Base-by-base conservation (phyloP, 345 rosid genomes). In the Acer yangbiense region DNA sequence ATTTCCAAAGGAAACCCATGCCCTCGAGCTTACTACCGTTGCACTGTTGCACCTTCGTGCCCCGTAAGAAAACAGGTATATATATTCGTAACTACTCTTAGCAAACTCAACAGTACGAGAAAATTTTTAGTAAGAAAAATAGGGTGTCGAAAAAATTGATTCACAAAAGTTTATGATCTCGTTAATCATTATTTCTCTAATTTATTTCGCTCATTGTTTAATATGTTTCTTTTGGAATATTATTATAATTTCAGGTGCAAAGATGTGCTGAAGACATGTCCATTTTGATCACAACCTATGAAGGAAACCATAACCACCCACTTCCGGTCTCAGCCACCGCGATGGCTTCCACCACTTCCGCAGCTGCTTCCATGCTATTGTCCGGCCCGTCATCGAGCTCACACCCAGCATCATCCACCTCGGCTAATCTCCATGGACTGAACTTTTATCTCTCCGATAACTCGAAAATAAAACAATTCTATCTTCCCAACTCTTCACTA, bases 291-390 rank as follows among this genome's bases (percentile, higher is more conserved):
- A 91, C 98, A 68, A 93, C 99, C 62, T 95, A 95, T 58, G 99
- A 95, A 87, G 99, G 99, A 81, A 87, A 87, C 55, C 99, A 95
- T 84, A 95, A 90, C 87, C 99, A 95, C 75, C 91, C 93, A 44
- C 99, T 95, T 82, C 89, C 97, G 3, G 69, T 89, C 64, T 84
- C 99, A 13, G 99, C 99, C 54, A 93, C 97, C 0, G 92, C 97
- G n/a, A 93, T 95, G 98, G 98, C 98, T 74, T 93, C 98, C 67
- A 88, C 99, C 68, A 95, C 98, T 65, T 89, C 96, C 1, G 97
- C 98, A 1, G 99, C 99, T 0, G 99, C 96, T 62, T 88, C 91
- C 44, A 95, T 95, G 98, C 86, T 93, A 2, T 80, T 89, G 60
- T 89, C 97, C 2, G 90, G 91, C 57, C 82, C 97, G 29, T 82